These are phyloP conservation scores for Tricholoma saponaceum DNA, from an alignment of 768 basidiomycete species.

Conservation along the genomic window DNA sequence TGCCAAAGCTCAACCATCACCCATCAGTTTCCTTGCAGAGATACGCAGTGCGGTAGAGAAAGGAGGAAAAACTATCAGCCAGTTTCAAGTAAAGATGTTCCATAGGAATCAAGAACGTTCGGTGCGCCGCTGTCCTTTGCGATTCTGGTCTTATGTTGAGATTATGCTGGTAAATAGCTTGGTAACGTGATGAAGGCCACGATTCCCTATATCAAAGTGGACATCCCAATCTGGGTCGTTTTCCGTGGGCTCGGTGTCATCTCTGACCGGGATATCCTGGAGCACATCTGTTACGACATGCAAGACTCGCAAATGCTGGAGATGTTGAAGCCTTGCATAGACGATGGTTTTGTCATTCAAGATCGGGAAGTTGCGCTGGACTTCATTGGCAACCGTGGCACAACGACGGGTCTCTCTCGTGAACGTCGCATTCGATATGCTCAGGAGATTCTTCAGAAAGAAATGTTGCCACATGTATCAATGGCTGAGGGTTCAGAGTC, in stretches of 20 bases:
- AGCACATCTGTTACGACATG: slow-evolving; percentile 98
- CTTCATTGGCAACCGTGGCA: slow-evolving; percentile 98
- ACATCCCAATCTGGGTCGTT: slow-evolving; percentile 98
- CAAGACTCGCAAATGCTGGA: slow-evolving; percentile 95
- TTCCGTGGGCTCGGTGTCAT: slow-evolving; percentile 98
- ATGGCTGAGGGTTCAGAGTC: slow-evolving; percentile 95
- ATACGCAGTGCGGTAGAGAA: slow-evolving; percentile 97
- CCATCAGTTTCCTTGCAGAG: slow-evolving; percentile 93
- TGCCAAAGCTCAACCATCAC: slow-evolving; percentile 94
- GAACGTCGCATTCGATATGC: slow-evolving; percentile 95
- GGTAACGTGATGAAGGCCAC: slow-evolving; percentile 96
- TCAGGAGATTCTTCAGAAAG: slow-evolving; percentile 96
- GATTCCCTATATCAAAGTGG: slow-evolving; percentile 96
- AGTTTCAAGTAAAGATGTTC: slow-evolving; percentile 98
- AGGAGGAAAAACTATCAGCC: slow-evolving; percentile 96
- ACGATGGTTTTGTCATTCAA: slow-evolving; percentile 97
- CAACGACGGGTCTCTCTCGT: slow-evolving; percentile 85
- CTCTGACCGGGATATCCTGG: slow-evolving; percentile 95
- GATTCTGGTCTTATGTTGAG: slow-evolving; percentile 4
- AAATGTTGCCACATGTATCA: slow-evolving; percentile 96
- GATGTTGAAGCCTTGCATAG: slow-evolving; percentile 97
- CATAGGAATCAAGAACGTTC: slow-evolving; percentile 86
- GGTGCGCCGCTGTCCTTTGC: slow-evolving; percentile 42
- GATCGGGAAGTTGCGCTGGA: slow-evolving; percentile 96
- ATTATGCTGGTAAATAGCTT: slow-evolving; percentile 38